Evolutionary conservation across 2,329 filamentous ascomycete genomes (phyloP).

Genomic region (Exophiala aquamarina): DNA sequence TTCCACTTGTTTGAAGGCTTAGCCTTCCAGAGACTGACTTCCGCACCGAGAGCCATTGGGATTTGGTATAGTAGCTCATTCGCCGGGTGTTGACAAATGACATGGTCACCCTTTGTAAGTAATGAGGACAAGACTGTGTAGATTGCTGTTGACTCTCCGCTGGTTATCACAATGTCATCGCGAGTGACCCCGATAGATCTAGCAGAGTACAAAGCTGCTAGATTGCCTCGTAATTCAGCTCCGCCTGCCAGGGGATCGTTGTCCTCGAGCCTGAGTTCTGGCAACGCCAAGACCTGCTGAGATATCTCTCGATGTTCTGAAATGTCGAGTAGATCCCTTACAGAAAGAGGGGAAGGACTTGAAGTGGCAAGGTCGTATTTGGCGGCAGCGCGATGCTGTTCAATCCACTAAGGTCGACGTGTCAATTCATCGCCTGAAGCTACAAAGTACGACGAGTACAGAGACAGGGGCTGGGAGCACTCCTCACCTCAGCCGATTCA

Average conservation of each 20-base stretch:
- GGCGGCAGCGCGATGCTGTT: slow-evolving; percentile 51
- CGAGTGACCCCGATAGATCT: slow-evolving; percentile 50
- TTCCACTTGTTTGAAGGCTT: slow-evolving; percentile 64
- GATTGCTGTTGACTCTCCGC: slow-evolving; percentile 83
- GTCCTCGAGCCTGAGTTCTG: slow-evolving; percentile 26
- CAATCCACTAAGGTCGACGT: slow-evolving; percentile 54
- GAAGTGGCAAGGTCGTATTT: slow-evolving; percentile 76
- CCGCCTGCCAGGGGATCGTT: slow-evolving; percentile 33
- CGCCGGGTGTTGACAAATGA: slow-evolving; percentile 82
- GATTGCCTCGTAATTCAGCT: slow-evolving; percentile 29
- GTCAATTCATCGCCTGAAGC: neutral
- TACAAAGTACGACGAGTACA: too few relatives aligned
- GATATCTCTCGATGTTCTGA: slow-evolving; percentile 43
- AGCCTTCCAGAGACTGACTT: slow-evolving; percentile 75
- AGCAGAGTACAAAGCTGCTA: slow-evolving; percentile 41
- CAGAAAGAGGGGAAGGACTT: slow-evolving; percentile 71
- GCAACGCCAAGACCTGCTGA: slow-evolving; percentile 16
- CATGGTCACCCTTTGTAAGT: slow-evolving; percentile 73
- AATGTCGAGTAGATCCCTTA: slow-evolving; percentile 64
- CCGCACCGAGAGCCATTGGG: slow-evolving; percentile 70
- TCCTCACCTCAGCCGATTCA: too few relatives aligned
- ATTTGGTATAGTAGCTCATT: slow-evolving; percentile 83
- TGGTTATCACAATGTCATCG: slow-evolving; percentile 72
- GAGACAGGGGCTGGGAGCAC: too few relatives aligned
- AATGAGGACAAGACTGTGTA: slow-evolving; percentile 75